A percentile compares a stretch with the other conserved stretches of the same genome.
phyloP scores from a whole-genome alignment of 257 asterid genomes.

The Rauvolfia tetraphylla region DNA sequence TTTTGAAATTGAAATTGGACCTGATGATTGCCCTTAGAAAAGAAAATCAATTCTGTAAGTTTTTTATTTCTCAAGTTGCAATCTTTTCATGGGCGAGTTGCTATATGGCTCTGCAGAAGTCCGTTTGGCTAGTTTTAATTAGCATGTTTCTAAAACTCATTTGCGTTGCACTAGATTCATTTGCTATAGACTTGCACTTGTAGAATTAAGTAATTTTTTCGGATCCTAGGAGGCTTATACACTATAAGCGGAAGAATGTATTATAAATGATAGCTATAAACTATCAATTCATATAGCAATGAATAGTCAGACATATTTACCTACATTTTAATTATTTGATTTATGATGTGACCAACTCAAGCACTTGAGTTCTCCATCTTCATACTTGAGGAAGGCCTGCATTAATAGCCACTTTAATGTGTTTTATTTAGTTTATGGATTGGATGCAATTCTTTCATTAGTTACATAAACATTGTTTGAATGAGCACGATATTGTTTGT shows the following conservation, averaged over 20 bases:
- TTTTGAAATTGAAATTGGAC: neutral
- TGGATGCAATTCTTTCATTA: neutral
- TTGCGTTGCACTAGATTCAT: neutral
- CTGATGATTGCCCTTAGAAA: neutral
- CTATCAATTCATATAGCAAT: neutral
- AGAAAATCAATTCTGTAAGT: neutral
- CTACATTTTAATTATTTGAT: neutral
- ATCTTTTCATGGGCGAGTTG: neutral
- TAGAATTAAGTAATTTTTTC: neutral
- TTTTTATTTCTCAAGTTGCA: neutral
- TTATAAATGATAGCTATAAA: neutral
- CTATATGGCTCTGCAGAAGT: neutral
- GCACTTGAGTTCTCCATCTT: neutral
- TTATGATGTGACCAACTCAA: neutral
- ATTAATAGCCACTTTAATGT: neutral
- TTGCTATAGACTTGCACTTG: neutral
- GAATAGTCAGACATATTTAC: neutral
- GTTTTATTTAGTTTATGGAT: neutral
- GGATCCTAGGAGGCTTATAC: neutral
- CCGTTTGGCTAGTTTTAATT: neutral
- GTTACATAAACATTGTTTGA: neutral
- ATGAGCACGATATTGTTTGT: neutral
- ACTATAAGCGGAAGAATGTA: neutral
- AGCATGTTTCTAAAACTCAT: neutral
- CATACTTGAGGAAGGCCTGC: neutral